A percentile compares a stretch with the other conserved stretches of the same genome.
Conservation (phyloP, 225 moss, liverwort and hornwort species). For the Bryoerythrophyllum caledonicum region DNA sequence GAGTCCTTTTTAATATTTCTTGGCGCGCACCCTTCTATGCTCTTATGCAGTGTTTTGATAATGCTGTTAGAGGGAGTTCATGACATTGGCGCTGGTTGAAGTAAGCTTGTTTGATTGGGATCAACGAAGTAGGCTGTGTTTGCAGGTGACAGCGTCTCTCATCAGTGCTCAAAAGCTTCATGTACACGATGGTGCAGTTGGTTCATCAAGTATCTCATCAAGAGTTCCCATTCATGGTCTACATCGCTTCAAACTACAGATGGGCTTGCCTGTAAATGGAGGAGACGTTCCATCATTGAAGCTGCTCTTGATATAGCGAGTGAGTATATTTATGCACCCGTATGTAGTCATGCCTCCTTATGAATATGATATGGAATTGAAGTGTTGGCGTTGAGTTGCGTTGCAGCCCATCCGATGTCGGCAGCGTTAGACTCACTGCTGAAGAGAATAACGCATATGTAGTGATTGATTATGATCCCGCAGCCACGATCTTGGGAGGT, state of each 20-base stretch:
- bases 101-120: too few relatives aligned
- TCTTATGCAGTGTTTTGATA: too few relatives aligned
- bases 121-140: too few relatives aligned
- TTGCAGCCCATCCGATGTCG: slow-evolving; percentile 38
- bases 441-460: slow-evolving; percentile 31
- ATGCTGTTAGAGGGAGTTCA: too few relatives aligned
- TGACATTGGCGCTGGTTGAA: too few relatives aligned
- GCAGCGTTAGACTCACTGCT: slow-evolving; percentile 24
- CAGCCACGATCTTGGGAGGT: slow-evolving; percentile 42
- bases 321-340: neutral
- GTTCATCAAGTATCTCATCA: too few relatives aligned
- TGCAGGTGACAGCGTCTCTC: too few relatives aligned
- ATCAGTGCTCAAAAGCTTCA: slow-evolving; percentile 37
- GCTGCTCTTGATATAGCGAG: neutral
- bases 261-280: slow-evolving; percentile 12
- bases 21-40: too few relatives aligned
- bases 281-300: neutral
- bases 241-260: slow-evolving; percentile 53
- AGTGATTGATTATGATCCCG: slow-evolving; percentile 37
- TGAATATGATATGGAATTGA: neutral
- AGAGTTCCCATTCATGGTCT: too few relatives aligned
- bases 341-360: neutral
- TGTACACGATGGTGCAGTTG: too few relatives aligned
- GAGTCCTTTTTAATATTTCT: too few relatives aligned
- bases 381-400: slow-evolving; percentile 3